Conservation (phyloP, 352 stramenopile species). For the Aphanomyces astaci region DNA sequence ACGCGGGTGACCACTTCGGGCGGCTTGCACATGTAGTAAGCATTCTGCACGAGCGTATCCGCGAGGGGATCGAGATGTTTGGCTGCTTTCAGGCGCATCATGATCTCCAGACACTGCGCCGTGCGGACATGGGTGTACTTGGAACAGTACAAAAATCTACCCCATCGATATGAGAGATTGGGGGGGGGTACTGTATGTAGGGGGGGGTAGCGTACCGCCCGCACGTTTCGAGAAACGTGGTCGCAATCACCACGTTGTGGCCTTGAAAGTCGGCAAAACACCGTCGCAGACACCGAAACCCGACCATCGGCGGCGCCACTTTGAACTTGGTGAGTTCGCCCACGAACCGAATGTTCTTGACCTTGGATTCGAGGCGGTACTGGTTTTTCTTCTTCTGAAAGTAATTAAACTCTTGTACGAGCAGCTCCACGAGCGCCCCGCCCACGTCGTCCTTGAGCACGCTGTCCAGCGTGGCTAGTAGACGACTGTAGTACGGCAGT, state of each 20-base stretch:
- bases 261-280: slow-evolving; percentile 95
- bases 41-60: slow-evolving; percentile 87
- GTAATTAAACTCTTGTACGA: slow-evolving; percentile 94
- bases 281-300: slow-evolving; percentile 88
- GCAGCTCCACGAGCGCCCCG: slow-evolving; percentile 81
- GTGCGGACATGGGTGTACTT: slow-evolving; percentile 90
- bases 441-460: slow-evolving; percentile 90
- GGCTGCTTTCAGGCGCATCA: slow-evolving; percentile 94
- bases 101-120: slow-evolving; percentile 86
- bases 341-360: slow-evolving; percentile 95
- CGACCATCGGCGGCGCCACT: slow-evolving; percentile 91
- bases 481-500: slow-evolving; percentile 91
- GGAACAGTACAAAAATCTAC: slow-evolving; percentile 89
- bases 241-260: slow-evolving; percentile 94
- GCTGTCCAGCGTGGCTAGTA: slow-evolving; percentile 89
- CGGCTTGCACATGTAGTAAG: slow-evolving; percentile 89
- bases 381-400: slow-evolving; percentile 90
- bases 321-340: slow-evolving; percentile 96
- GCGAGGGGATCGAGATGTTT: slow-evolving; percentile 85
- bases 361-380: slow-evolving; percentile 89
- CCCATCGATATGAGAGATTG: background rate
- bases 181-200: background rate
- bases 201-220: slow-evolving; percentile 40
- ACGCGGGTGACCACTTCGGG: slow-evolving; percentile 70
- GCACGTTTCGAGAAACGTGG: slow-evolving; percentile 94